Evolutionary conservation across 352 stramenopile genomes (phyloP).

Genomic region (Blastocystis sp.): DNA sequence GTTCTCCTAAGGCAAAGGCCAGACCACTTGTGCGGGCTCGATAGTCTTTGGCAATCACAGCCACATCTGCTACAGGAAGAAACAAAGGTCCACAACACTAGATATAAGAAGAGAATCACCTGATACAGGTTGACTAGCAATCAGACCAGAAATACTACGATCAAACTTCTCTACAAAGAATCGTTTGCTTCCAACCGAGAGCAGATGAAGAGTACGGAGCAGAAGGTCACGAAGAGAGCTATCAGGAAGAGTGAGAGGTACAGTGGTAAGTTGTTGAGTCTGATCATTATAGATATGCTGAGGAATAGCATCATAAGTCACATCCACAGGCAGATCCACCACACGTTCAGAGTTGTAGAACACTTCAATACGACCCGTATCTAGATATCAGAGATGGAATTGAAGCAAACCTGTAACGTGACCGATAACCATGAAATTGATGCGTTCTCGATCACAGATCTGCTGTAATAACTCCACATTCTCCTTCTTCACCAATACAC

Average conservation of each 20-base stretch:
- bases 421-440: constrained; percentile 85
- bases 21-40: constrained; percentile 83
- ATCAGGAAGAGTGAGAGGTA: constrained; percentile 74
- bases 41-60: constrained; percentile 89
- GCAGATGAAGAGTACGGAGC: constrained; percentile 84
- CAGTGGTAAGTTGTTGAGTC: constrained; percentile 70
- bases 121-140: constrained; percentile 83
- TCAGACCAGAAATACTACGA: constrained; percentile 88
- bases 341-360: constrained; percentile 20
- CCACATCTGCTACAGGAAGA: constrained; percentile 88
- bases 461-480: constrained; percentile 82
- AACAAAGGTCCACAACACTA: constrained; percentile 93
- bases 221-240: constrained; percentile 80
- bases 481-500: constrained; percentile 82
- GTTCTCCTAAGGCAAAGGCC: constrained; percentile 88
- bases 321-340: constrained; percentile 16
- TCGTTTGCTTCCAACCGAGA: constrained; percentile 94
- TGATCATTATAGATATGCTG: constrained; percentile 69
- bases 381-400: not conserved
- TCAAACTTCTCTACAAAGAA: constrained; percentile 93
- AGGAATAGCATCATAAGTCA: constrained; percentile 36
- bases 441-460: constrained; percentile 92
- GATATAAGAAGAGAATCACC: not conserved
- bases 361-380: constrained; percentile 8
- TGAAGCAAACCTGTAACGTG: constrained; percentile 69